Percentiles rank a stretch among this genome's conserved stretches.
These are phyloP conservation scores for Colletotrichum cuscutae DNA, from an alignment of 2,329 filamentous ascomycete genomes.

Conservation along the genomic window DNA sequence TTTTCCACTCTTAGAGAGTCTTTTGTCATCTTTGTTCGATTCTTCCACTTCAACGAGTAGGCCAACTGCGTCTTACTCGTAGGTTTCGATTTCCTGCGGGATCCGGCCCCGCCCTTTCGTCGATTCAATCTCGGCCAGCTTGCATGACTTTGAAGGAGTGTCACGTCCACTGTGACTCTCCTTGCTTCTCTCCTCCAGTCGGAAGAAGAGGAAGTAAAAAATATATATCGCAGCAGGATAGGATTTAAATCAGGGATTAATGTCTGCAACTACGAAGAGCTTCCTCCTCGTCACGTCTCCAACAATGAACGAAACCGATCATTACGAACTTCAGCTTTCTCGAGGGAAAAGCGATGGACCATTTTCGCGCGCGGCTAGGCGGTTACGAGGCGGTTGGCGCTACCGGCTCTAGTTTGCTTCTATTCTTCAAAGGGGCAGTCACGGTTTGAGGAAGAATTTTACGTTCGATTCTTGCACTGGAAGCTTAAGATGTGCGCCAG, in stretches of 20 bases:
- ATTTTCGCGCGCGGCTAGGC: slow-evolving; percentile 4
- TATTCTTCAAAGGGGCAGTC: slow-evolving; percentile 7
- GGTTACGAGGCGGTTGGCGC: slow-evolving; percentile 22
- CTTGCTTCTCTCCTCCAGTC: background rate
- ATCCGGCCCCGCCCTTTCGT: slow-evolving; percentile 9
- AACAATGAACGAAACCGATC: slow-evolving; percentile 24
- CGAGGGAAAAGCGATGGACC: slow-evolving; percentile 9
- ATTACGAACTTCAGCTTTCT: slow-evolving; percentile 6
- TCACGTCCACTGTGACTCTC: slow-evolving; percentile 19
- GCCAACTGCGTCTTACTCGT: background rate
- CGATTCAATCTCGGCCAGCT: slow-evolving; percentile 16
- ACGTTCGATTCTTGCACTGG: slow-evolving; percentile 20
- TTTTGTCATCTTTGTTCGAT: slow-evolving; percentile 37
- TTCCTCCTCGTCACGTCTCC: background rate
- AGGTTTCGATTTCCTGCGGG: slow-evolving; percentile 8
- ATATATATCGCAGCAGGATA: background rate
- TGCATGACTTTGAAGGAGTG: slow-evolving; percentile 24
- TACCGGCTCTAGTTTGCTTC: slow-evolving; percentile 22
- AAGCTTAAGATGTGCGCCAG: slow-evolving; percentile 14
- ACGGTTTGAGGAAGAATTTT: slow-evolving; percentile 2
- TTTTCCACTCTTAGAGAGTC: slow-evolving; percentile 86
- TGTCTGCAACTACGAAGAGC: slow-evolving; percentile 26
- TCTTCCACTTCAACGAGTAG: slow-evolving; percentile 5
- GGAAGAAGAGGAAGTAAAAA: slow-evolving; percentile 4
- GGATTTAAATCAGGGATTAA: slow-evolving; percentile 29